phyloP scores from a whole-genome alignment of 345 rosid genomes.

The Melaleuca alternifolia region DNA sequence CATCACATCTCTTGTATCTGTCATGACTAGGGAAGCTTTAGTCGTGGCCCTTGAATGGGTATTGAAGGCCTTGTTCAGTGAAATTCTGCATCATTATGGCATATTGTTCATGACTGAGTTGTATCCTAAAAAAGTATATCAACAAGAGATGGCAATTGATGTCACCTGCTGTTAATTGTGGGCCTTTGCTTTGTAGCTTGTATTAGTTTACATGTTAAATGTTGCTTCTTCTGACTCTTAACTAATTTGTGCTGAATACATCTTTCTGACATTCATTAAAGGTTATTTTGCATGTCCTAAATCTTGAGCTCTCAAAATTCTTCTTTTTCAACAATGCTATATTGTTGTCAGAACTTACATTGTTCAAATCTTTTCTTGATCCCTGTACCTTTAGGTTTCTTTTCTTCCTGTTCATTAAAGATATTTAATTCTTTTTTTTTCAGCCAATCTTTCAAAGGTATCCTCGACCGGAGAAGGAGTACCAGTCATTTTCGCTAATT shows the following conservation, averaged over 20 bases:
- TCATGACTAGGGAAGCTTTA: background rate
- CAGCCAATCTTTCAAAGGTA: conserved; percentile 97
- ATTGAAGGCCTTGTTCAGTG: background rate
- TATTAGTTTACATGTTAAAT: background rate
- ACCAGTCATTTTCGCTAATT: conserved; percentile 95
- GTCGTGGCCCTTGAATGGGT: background rate
- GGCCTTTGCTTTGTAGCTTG: background rate
- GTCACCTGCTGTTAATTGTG: background rate
- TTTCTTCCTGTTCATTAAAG: conserved; percentile 14
- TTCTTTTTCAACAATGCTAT: background rate
- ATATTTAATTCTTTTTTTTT: conserved; percentile 6
- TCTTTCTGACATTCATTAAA: background rate
- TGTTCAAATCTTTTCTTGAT: background rate
- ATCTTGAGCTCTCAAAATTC: background rate
- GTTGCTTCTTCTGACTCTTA: background rate
- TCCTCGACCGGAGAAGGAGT: conserved; percentile 99
- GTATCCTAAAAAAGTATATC: background rate
- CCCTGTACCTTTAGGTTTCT: background rate
- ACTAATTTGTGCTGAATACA: background rate
- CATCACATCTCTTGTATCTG: background rate
- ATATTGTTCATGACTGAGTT: background rate
- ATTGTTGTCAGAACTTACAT: background rate
- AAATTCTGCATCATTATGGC: background rate
- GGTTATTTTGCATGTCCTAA: background rate
- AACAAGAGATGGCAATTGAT: background rate